Percentiles rank a stretch among this genome's conserved stretches.
Evolutionary conservation across 2,329 filamentous ascomycete genomes (phyloP).

Genomic region (Trichophyton simii): DNA sequence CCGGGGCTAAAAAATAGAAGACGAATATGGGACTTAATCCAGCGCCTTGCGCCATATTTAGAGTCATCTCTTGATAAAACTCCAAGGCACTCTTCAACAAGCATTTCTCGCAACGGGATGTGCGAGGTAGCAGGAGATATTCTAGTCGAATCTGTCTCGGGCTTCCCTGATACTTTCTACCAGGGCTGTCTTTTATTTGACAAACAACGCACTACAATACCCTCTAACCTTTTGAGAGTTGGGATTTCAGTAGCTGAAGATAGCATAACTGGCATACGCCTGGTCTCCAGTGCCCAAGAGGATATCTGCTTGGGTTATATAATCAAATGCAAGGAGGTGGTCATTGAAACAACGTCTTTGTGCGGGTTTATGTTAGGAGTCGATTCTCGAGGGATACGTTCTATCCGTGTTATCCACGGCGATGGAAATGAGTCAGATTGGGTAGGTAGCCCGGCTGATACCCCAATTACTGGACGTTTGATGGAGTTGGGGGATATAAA

Average conservation of each 20-base stretch:
- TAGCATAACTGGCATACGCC: not conserved
- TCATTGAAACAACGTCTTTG: not conserved
- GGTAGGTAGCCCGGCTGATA: not conserved
- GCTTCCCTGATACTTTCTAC: not conserved
- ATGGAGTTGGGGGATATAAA: not conserved
- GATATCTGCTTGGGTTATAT: not conserved
- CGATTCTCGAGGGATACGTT: not conserved
- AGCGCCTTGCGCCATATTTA: not conserved
- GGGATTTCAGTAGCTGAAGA: not conserved
- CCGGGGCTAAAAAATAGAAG: not conserved
- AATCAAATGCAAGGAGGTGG: not conserved
- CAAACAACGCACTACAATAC: not conserved
- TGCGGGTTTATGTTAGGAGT: not conserved
- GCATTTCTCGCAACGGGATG: no score
- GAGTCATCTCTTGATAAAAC: not conserved
- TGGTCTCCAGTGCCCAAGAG: not conserved
- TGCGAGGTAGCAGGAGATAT: not conserved
- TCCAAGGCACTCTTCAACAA: not conserved
- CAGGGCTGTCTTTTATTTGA: not conserved
- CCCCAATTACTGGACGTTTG: not conserved
- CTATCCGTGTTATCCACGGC: not conserved
- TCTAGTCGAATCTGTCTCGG: not conserved
- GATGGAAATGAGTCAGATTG: not conserved
- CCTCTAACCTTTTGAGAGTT: not conserved
- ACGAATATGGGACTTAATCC: not conserved